Evolutionary conservation across 2,329 filamentous ascomycete species (phyloP).

Genomic region (Elsinoe fawcettii): DNA sequence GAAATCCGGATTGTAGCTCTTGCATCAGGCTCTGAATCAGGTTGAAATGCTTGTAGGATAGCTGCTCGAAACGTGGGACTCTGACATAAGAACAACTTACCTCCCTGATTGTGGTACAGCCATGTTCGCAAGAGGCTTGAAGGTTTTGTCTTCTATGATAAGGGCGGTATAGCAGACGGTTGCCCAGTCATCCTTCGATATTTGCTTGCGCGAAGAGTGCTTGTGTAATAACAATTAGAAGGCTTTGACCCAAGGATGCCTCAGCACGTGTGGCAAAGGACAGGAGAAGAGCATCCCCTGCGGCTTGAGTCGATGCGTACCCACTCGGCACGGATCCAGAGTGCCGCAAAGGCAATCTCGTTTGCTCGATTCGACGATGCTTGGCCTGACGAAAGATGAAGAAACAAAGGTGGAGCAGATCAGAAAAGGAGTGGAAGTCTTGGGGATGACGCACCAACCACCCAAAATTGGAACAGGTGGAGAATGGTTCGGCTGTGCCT

Average conservation of each 20-base stretch:
- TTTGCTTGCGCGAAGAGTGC: not conserved
- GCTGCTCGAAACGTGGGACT: not conserved
- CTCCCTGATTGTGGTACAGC: not conserved
- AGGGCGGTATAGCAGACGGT: not conserved
- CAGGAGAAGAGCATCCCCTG: not conserved
- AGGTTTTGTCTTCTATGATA: not conserved
- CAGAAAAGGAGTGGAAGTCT: conserved; percentile 6
- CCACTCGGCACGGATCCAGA: not conserved
- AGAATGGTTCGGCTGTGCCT: conserved; percentile 3
- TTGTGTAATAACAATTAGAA: not conserved
- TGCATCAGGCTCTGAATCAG: not conserved
- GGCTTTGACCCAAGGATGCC: not conserved
- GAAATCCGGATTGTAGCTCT: not conserved
- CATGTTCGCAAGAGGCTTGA: conserved; percentile 7
- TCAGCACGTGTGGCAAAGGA: not conserved
- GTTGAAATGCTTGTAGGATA: not conserved
- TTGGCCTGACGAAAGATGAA: not conserved
- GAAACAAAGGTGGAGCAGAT: not conserved
- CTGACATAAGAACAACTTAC: conserved; percentile 4
- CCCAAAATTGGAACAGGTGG: conserved; percentile 11
- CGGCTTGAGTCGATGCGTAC: not conserved
- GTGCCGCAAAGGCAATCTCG: conserved; percentile 6
- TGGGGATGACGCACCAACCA: conserved; percentile 11
- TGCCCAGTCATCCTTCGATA: conserved; percentile 3
- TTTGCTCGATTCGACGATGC: not conserved